Conservation (phyloP, 1,284 basidiomycete species). For the Schizophyllum amplum region DNA sequence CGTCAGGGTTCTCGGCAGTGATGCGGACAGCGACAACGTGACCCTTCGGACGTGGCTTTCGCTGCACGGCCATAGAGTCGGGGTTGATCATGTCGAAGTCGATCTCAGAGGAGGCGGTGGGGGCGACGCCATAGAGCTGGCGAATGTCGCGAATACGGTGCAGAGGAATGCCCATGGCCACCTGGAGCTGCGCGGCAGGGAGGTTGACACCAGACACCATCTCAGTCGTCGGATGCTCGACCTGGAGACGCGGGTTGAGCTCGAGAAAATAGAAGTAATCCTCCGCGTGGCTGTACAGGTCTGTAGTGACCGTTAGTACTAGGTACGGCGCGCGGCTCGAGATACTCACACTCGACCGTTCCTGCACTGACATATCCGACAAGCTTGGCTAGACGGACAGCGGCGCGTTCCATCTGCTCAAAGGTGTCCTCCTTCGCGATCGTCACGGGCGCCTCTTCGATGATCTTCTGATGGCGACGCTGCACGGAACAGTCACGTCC, state of each 20-base stretch:
- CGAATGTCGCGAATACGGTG: slow-evolving; percentile 96
- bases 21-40: slow-evolving; percentile 99
- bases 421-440: slow-evolving; percentile 90
- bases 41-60: slow-evolving; percentile 94
- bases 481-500: slow-evolving; percentile 99
- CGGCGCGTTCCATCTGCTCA: slow-evolving; percentile 97
- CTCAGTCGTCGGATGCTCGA: slow-evolving; percentile 99
- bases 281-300: slow-evolving; percentile 92
- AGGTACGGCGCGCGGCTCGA: not conserved
- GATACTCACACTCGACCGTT: slow-evolving; percentile 86
- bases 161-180: slow-evolving; percentile 98
- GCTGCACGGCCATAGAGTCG: slow-evolving; percentile 79
- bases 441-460: slow-evolving; percentile 98
- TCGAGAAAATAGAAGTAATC: slow-evolving; percentile 97
- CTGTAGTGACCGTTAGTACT: slow-evolving; percentile 28
- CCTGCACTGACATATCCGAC: slow-evolving; percentile 99
- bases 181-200: slow-evolving; percentile 93
- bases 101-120: slow-evolving; percentile 82
- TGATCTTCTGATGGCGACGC: slow-evolving; percentile 99
- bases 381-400: slow-evolving; percentile 94
- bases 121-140: slow-evolving; percentile 90
- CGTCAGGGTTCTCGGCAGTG: slow-evolving; percentile 98
- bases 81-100: slow-evolving; percentile 95
- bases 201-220: slow-evolving; percentile 99
- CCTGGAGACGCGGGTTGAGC: slow-evolving; percentile 98